Percentiles rank a stretch among this genome's conserved stretches.
Evolutionary conservation across 1,284 basidiomycete genomes (phyloP).

Genomic region (Cutaneotrichosporon sp.): DNA sequence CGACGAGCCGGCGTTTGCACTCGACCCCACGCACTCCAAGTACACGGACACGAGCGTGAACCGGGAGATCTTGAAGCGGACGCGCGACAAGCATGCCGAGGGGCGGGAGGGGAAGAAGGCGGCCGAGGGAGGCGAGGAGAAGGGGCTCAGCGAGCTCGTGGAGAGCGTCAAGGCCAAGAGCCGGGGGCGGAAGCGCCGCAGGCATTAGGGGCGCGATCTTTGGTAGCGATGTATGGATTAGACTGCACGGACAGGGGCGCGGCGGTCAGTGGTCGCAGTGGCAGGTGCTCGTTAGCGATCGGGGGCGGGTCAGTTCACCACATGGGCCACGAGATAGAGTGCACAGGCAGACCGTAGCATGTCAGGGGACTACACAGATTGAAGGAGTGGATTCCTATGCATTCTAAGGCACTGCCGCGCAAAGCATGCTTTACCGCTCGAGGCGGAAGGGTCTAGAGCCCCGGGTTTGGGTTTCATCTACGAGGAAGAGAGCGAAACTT

Average conservation of each 20-base stretch:
- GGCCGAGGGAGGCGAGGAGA: conserved; percentile 33
- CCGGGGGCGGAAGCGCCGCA: conserved; percentile 25
- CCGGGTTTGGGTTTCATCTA: not conserved
- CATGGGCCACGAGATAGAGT: not conserved
- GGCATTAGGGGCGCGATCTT: not conserved
- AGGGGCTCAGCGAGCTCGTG: conserved; percentile 67
- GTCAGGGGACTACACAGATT: not conserved
- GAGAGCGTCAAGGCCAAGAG: conserved; percentile 80
- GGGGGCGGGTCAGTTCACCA: no score
- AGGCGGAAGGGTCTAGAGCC: conserved; percentile 5
- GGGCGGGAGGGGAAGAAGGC: conserved; percentile 21
- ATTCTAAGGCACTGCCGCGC: not conserved
- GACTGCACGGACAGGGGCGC: not conserved
- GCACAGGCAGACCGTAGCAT: not conserved
- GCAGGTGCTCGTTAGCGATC: not conserved
- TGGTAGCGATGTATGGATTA: not conserved
- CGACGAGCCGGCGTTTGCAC: conserved; percentile 89
- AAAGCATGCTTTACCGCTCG: conserved; percentile 10
- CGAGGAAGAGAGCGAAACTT: not conserved
- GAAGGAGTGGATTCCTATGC: conserved; percentile 13
- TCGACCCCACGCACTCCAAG: conserved; percentile 95
- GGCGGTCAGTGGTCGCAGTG: not conserved
- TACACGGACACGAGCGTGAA: conserved; percentile 85
- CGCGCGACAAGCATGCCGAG: conserved; percentile 36
- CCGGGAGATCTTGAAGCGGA: conserved; percentile 67